phyloP scores from a whole-genome alignment of 805 yeast species.

The Saturnispora gosingensis region DNA sequence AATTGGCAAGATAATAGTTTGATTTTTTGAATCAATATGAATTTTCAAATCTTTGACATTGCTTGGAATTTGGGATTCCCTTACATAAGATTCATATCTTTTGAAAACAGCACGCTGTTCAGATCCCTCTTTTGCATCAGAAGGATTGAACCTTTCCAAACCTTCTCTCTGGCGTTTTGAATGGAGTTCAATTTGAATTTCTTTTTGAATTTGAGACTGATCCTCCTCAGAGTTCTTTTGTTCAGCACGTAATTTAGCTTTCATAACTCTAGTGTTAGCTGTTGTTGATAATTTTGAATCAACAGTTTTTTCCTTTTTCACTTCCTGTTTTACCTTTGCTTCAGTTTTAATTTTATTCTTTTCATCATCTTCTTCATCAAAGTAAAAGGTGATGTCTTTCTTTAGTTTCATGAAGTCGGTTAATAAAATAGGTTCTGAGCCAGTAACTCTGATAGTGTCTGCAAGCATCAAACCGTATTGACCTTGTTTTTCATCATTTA shows the following conservation, averaged over 20 bases:
- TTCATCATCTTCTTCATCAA: conserved; percentile 41
- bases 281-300: conserved; percentile 12
- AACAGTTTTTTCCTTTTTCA: not conserved
- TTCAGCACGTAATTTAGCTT: conserved; percentile 73
- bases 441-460: conserved; percentile 70
- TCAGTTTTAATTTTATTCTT: conserved; percentile 24
- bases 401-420: conserved; percentile 67
- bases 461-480: conserved; percentile 64
- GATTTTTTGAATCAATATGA: conserved; percentile 79
- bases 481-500: conserved; percentile 44
- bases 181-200: conserved; percentile 74
- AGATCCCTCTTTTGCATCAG: conserved; percentile 56
- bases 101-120: conserved; percentile 71
- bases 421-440: conserved; percentile 50
- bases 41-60: conserved; percentile 76
- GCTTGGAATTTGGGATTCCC: conserved; percentile 86
- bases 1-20: conserved; percentile 83
- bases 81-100: conserved; percentile 85
- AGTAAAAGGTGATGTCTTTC: conserved; percentile 73
- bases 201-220: conserved; percentile 68
- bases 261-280: conserved; percentile 56
- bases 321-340: conserved; percentile 5
- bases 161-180: conserved; percentile 85
- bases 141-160: conserved; percentile 66
- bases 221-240: conserved; percentile 67